A percentile compares a stretch with the other conserved stretches of the same genome.
These are phyloP conservation scores for Penicillium egyptiacum DNA, from an alignment of 495 filamentous ascomycete genomes.

Conservation along the genomic window DNA sequence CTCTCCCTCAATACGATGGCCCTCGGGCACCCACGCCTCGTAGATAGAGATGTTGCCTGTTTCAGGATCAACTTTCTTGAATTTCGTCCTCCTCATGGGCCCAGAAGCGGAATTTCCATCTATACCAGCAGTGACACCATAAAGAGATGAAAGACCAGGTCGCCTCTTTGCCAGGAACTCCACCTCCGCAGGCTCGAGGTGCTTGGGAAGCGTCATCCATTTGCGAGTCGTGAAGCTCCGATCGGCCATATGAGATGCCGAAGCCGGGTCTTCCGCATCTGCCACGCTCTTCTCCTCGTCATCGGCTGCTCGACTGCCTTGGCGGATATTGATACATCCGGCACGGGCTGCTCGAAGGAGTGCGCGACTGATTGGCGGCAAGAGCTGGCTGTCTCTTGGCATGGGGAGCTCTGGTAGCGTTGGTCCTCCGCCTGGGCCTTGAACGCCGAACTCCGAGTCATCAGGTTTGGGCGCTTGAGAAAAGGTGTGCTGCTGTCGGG, in stretches of 20 bases:
- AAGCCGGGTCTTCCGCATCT: constrained; percentile 45
- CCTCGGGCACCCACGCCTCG: constrained; percentile 77
- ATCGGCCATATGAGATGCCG: constrained; percentile 34
- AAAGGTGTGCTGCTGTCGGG: constrained; percentile 66
- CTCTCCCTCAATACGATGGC: constrained; percentile 78
- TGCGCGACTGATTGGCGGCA: constrained; percentile 75
- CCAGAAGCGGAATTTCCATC: constrained; percentile 43
- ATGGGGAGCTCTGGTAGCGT: constrained; percentile 63
- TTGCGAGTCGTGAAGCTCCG: constrained; percentile 68
- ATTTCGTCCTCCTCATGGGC: constrained; percentile 70
- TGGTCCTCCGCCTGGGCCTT: constrained; percentile 56
- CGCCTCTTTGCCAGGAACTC: constrained; percentile 87
- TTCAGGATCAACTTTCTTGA: constrained; percentile 70
- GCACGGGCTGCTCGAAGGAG: constrained; percentile 82
- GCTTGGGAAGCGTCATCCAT: constrained; percentile 77
- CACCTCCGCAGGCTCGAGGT: constrained; percentile 68
- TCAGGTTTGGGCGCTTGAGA: constrained; percentile 63
- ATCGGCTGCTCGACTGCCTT: constrained; percentile 41
- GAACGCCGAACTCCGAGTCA: constrained; percentile 43
- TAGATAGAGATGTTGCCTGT: constrained; percentile 74
- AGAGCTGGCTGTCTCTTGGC: constrained; percentile 82
- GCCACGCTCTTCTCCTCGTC: constrained; percentile 53
- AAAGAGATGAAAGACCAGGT: constrained; percentile 64
- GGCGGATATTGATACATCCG: constrained; percentile 61
- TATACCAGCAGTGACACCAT: constrained; percentile 47